These are phyloP conservation scores for Ophiosphaerella korrae DNA, from an alignment of 2,329 filamentous ascomycete species.

Conservation along the genomic window DNA sequence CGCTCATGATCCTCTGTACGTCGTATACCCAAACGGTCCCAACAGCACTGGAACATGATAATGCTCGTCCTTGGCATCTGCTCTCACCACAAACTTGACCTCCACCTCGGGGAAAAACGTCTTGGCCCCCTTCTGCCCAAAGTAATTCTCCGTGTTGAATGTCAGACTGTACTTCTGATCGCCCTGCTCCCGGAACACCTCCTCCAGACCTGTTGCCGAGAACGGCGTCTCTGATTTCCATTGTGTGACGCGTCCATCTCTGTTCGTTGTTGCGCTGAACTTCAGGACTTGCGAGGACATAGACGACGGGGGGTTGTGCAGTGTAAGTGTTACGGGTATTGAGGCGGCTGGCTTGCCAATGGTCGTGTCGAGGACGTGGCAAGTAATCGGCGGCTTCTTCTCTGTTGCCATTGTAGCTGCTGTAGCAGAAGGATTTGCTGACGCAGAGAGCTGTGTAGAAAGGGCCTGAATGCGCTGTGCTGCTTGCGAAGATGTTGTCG, in stretches of 20 bases:
- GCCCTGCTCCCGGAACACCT: slow-evolving; percentile 39
- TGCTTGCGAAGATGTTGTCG: slow-evolving; percentile 4
- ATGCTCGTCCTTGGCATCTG: slow-evolving; percentile 59
- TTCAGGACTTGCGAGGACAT: slow-evolving; percentile 49
- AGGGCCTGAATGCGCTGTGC: slow-evolving; percentile 27
- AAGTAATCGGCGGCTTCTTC: slow-evolving; percentile 69
- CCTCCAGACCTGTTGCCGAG: slow-evolving; percentile 45
- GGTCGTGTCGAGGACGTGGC: slow-evolving; percentile 85
- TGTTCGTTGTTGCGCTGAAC: slow-evolving; percentile 73
- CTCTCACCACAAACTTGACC: slow-evolving; percentile 58
- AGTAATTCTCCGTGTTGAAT: slow-evolving; percentile 76
- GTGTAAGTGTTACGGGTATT: slow-evolving; percentile 69
- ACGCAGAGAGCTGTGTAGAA: slow-evolving; percentile 20
- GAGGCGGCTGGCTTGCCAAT: slow-evolving; percentile 69
- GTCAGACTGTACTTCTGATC: slow-evolving; percentile 69
- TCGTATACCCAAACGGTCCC: slow-evolving; percentile 80
- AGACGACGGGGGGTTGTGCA: slow-evolving; percentile 36
- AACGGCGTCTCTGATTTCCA: slow-evolving; percentile 65
- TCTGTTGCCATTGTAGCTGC: slow-evolving; percentile 24
- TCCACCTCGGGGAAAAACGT: slow-evolving; percentile 64
- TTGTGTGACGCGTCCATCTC: slow-evolving; percentile 72
- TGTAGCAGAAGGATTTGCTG: slow-evolving; percentile 6
- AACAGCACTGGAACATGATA: slow-evolving; percentile 81
- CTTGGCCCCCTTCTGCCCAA: slow-evolving; percentile 60
- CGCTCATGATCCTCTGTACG: slow-evolving; percentile 67